Percentiles rank a stretch among this genome's conserved stretches.
These are phyloP conservation scores for Cryptosporidium ubiquitum DNA, from an alignment of 169 alveolate genomes.

Conservation along the genomic window DNA sequence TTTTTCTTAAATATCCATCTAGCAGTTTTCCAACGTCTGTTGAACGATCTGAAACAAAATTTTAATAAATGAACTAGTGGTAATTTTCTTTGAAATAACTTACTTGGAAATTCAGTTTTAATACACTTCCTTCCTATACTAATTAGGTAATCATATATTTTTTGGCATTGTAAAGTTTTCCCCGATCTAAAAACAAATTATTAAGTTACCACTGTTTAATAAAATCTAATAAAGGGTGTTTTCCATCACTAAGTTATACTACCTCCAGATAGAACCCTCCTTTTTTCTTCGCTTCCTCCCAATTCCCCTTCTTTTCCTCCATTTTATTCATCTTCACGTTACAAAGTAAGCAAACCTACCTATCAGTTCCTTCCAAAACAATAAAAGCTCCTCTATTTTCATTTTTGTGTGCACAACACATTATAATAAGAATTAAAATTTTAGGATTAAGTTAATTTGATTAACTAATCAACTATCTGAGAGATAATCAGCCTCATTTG, in stretches of 20 bases:
- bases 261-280: neutral
- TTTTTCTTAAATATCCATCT: constrained; percentile 83
- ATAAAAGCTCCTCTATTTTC: constrained; percentile 88
- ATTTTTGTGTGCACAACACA: neutral
- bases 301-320: neutral
- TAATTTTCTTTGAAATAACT: constrained; percentile 1
- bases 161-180: constrained; percentile 88
- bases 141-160: constrained; percentile 80
- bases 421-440: neutral
- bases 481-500: neutral
- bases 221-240: neutral
- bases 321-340: neutral
- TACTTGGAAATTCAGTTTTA: constrained; percentile 86
- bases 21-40: constrained; percentile 85
- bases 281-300: neutral
- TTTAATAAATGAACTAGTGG: neutral
- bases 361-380: constrained; percentile 95
- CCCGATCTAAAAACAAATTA: constrained; percentile 86
- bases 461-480: neutral
- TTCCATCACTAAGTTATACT: neutral
- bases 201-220: neutral
- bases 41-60: constrained; percentile 37
- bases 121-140: constrained; percentile 77
- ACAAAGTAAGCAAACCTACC: constrained; percentile 75
- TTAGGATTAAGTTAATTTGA: neutral